Conservation (phyloP, 2,329 filamentous ascomycete genomes). For the Mycosphaerella arachidis region DNA sequence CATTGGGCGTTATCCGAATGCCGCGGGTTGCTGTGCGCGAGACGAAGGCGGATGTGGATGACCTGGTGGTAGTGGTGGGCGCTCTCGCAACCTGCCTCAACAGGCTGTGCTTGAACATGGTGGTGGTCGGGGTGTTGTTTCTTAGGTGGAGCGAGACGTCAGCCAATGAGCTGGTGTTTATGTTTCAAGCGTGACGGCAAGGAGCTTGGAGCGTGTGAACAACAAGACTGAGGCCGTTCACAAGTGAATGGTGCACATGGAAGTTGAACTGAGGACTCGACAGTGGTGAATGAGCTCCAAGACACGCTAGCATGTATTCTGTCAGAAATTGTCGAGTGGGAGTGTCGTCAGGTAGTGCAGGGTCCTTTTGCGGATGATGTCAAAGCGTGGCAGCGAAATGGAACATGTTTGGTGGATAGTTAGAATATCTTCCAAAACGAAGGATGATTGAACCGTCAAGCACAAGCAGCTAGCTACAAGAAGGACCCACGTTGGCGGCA, state of each 20-base stretch:
- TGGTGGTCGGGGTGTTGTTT: constrained; percentile 1
- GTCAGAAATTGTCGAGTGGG: not conserved
- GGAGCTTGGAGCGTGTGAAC: too few species aligned
- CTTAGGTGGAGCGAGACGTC: not conserved
- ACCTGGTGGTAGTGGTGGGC: constrained; percentile 26
- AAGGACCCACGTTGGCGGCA: too few species aligned
- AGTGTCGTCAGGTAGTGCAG: not conserved
- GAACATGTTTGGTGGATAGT: not conserved
- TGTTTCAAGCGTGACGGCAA: not conserved
- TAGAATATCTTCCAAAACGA: too few species aligned
- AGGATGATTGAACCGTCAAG: too few species aligned
- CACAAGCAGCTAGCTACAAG: too few species aligned
- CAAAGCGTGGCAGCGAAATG: not conserved
- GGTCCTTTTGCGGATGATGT: not conserved
- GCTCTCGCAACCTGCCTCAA: constrained; percentile 32
- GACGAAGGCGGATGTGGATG: constrained; percentile 23
- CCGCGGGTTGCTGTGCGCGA: constrained; percentile 18
- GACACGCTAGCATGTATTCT: not conserved
- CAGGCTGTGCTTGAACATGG: constrained; percentile 32
- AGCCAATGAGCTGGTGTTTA: not conserved
- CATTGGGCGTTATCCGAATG: constrained; percentile 16
- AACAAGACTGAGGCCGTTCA: too few species aligned
- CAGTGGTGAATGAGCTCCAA: not conserved
- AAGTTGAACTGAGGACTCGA: not conserved
- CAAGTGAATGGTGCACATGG: not conserved